These are phyloP conservation scores for Leccinum fibrillosum DNA, from an alignment of 768 basidiomycete species.

Conservation along the genomic window DNA sequence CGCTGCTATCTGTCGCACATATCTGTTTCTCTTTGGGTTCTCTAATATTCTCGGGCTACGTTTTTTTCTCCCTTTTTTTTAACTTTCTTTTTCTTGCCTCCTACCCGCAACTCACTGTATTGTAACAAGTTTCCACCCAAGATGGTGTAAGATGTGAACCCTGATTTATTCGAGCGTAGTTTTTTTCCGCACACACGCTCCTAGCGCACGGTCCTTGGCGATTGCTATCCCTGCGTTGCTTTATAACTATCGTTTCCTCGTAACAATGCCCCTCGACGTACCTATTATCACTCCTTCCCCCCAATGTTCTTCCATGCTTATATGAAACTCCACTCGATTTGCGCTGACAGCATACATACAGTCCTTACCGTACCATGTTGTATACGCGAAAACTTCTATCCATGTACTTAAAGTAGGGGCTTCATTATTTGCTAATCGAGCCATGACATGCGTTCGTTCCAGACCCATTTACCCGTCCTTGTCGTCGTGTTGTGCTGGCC, in stretches of 20 bases:
- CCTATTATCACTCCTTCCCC: neutral
- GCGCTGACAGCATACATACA: constrained; percentile 8
- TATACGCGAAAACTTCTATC: constrained; percentile 21
- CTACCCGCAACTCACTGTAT: constrained; percentile 69
- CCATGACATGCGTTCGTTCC: constrained; percentile 51
- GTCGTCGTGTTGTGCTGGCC: constrained; percentile 21
- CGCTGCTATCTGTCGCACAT: constrained; percentile 79
- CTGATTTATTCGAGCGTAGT: constrained; percentile 35
- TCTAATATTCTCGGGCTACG: constrained; percentile 20
- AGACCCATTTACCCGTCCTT: constrained; percentile 36
- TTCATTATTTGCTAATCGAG: constrained; percentile 35
- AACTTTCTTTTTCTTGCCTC: constrained; percentile 19
- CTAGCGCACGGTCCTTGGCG: constrained; percentile 12
- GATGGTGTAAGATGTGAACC: constrained; percentile 49
- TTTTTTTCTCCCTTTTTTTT: constrained; percentile 8
- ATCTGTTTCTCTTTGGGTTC: constrained; percentile 67
- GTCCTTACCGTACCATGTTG: constrained; percentile 27
- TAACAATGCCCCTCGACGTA: neutral
- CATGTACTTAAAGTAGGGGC: constrained; percentile 19
- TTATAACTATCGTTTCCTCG: neutral
- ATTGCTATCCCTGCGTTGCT: constrained; percentile 3
- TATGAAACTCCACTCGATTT: constrained; percentile 11
- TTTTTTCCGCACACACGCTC: constrained; percentile 13
- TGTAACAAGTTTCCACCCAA: constrained; percentile 64
- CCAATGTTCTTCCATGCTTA: constrained; percentile 12